Base-by-base conservation (phyloP, 2,329 filamentous ascomycete species). In the Alternaria consortialis region DNA sequence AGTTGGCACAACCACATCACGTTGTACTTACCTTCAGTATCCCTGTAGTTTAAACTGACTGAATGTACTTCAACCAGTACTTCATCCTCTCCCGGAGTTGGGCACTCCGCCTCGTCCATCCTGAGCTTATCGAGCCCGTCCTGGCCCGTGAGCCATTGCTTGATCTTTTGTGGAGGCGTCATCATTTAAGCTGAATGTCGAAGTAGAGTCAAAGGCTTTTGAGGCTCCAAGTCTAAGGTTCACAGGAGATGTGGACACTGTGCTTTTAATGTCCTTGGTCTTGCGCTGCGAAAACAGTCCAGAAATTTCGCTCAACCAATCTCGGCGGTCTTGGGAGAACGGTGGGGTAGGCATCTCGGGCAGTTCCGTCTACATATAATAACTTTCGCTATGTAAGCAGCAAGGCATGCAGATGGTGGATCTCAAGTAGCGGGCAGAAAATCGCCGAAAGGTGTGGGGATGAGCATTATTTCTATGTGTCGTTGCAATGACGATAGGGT, bases 401-500 rank as follows among this genome's bases (percentile, higher is more conserved):
- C 48, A 54, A 65, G 48, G n/a, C 48, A 50, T 54, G 47, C 53
- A 53, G 42, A 55, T 23, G 42, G 57, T 56, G 57, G 40, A 56
- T 48, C 50, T 47, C 32, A 43, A 48, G 32, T 23, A 56, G 51
- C 64, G 59, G 60, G 52, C 50, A 31, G 40, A 44, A 63, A 53
- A 23, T 58, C 56, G 63, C 63, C 67, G 63, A 64, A 57, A 56
- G 23, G 44, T 62, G 64, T 65, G 64, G 66, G 62, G 60, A 64
- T 53, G 20, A 27, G n/a, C 52, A 61, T 68, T 62, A 68, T 61
- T 58, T 63, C 64, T 67, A 61, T 64, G 46, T 56, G 63, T 56
- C 54, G 44, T 46, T 48, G 50, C 23, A 37, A 60, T 94, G 67
- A 97, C 94, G 39, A 97, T 92, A 4, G 23, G 91, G 90, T 42